These are phyloP conservation scores for Fusarium xylarioides DNA, from an alignment of 2,329 filamentous ascomycete species.

Conservation along the genomic window DNA sequence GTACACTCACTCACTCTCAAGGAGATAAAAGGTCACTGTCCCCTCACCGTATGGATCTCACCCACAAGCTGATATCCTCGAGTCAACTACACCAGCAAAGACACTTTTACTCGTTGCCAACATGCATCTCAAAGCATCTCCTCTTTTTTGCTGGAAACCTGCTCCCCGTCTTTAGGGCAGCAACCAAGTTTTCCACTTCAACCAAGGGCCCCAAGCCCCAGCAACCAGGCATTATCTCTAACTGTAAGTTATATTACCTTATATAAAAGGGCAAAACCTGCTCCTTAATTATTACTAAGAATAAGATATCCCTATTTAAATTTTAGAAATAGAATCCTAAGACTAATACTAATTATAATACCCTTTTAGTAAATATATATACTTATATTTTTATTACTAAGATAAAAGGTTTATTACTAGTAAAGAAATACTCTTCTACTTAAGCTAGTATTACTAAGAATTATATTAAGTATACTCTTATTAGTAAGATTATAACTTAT, in stretches of 20 bases:
- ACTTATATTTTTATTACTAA: not conserved
- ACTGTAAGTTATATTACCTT: not conserved
- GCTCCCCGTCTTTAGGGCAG: not conserved
- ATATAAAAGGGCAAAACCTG: not conserved
- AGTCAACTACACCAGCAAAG: not conserved
- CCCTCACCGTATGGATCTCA: accelerated
- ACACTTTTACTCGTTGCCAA: not conserved
- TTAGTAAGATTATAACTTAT: not conserved
- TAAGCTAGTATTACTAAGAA: not conserved
- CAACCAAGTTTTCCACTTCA: not conserved
- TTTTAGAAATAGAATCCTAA: not conserved
- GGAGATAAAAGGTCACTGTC: accelerated
- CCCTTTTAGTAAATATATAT: not conserved
- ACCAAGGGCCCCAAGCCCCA: not conserved
- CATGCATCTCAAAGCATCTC: not conserved
- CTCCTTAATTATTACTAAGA: not conserved
- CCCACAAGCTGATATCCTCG: not conserved
- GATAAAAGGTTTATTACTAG: not conserved
- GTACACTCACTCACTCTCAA: too few relatives aligned
- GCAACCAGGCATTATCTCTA: not conserved
- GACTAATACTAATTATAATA: not conserved
- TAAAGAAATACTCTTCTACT: not conserved
- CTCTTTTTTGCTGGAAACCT: not conserved
- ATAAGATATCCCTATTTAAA: not conserved
- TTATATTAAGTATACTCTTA: not conserved